A percentile compares a stretch with the other conserved stretches of the same genome.
Conservation (phyloP, 2,329 filamentous ascomycete genomes). For the Arthrobotrys entomopaga region DNA sequence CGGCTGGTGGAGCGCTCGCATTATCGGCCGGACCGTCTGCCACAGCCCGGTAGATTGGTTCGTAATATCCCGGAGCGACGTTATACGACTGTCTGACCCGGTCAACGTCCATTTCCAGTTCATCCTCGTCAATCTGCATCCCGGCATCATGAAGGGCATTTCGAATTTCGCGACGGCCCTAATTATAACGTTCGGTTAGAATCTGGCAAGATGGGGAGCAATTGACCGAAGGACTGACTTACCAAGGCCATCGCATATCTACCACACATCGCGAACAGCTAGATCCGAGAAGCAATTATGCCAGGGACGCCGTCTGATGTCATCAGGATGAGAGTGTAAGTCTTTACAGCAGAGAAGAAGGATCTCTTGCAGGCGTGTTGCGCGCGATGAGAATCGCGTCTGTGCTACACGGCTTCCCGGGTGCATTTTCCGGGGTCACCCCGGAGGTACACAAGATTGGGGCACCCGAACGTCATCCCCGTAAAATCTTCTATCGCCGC, state of each 20-base stretch:
- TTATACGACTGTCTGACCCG: conserved; percentile 80
- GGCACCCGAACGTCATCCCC: conserved; percentile 3
- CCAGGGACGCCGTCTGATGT: conserved; percentile 1
- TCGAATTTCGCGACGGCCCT: conserved; percentile 53
- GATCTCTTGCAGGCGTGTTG: conserved; percentile 16
- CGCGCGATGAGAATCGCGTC: conserved; percentile 28
- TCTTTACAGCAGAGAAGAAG: neutral
- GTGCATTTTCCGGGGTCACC: neutral
- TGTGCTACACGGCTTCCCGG: conserved; percentile 17
- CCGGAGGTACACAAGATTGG: neutral
- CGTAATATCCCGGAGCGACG: conserved; percentile 87
- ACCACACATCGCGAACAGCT: conserved; percentile 46
- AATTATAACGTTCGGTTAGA: conserved; percentile 1
- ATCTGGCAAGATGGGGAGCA: neutral
- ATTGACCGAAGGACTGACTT: neutral
- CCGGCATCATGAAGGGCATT: conserved; percentile 49
- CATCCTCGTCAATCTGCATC: conserved; percentile 49
- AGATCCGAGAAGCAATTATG: conserved; percentile 3
- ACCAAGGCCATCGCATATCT: conserved; percentile 55
- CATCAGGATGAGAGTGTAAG: neutral
- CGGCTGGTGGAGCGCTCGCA: conserved; percentile 56
- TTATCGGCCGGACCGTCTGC: conserved; percentile 66
- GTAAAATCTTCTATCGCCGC: conserved; percentile 1
- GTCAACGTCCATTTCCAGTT: conserved; percentile 44
- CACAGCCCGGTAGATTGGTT: conserved; percentile 85